Evolutionary conservation across 2,329 filamentous ascomycete species (phyloP).

Genomic region (Fusarium irregulare): DNA sequence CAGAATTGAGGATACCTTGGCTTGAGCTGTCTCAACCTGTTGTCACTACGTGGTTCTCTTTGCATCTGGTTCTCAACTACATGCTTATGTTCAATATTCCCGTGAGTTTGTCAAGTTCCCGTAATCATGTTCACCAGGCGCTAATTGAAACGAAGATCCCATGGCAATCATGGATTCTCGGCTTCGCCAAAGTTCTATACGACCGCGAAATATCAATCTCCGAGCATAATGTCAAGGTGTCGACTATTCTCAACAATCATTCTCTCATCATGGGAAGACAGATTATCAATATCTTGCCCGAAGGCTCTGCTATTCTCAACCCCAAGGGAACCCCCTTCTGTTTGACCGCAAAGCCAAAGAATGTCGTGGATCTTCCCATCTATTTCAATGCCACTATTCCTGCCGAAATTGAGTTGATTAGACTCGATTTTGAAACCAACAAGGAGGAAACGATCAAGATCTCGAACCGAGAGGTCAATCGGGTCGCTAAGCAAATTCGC

Average conservation of each 20-base stretch:
- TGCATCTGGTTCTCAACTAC: slow-evolving; percentile 79
- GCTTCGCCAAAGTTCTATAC: slow-evolving; percentile 83
- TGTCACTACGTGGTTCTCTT: slow-evolving; percentile 75
- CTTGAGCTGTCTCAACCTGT: slow-evolving; percentile 86
- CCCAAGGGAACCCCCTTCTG: slow-evolving; percentile 85
- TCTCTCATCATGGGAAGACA: slow-evolving; percentile 96
- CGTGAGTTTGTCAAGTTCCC: slow-evolving; percentile 57
- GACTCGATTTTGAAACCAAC: slow-evolving; percentile 85
- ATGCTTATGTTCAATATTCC: slow-evolving; percentile 94
- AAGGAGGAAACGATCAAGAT: slow-evolving; percentile 84
- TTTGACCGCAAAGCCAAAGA: slow-evolving; percentile 71
- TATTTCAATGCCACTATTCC: slow-evolving; percentile 94
- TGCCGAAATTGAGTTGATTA: slow-evolving; percentile 86
- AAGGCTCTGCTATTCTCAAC: slow-evolving; percentile 93
- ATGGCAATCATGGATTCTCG: slow-evolving; percentile 77
- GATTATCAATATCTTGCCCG: slow-evolving; percentile 96
- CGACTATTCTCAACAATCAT: slow-evolving; percentile 87
- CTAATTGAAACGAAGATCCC: slow-evolving; percentile 67
- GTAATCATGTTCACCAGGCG: not conserved
- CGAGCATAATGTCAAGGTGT: slow-evolving; percentile 91
- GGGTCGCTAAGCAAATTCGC: slow-evolving; percentile 75
- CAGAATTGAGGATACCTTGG: slow-evolving; percentile 93
- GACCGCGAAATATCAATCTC: slow-evolving; percentile 93
- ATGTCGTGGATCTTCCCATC: slow-evolving; percentile 78
- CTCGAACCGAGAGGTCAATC: slow-evolving; percentile 77